These are phyloP conservation scores for Elasticomyces elasticus DNA, from an alignment of 495 filamentous ascomycete species.

Conservation along the genomic window DNA sequence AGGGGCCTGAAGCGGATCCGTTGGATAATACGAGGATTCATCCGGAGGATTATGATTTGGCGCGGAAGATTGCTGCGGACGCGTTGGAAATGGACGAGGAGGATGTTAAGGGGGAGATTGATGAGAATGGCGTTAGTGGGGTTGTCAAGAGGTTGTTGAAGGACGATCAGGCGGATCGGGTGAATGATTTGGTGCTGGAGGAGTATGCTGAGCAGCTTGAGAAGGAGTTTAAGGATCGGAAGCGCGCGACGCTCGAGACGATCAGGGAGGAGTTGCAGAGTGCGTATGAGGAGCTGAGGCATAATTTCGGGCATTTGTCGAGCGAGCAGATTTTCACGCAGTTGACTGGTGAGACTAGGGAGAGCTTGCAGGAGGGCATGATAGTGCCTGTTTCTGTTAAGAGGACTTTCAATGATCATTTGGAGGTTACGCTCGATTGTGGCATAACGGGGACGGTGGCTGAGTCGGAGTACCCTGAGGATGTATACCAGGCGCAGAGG, in stretches of 20 bases:
- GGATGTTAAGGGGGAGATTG: conserved; percentile 86
- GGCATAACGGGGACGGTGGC: conserved; percentile 83
- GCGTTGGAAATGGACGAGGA: conserved; percentile 93
- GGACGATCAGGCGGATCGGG: conserved; percentile 83
- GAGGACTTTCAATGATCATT: conserved; percentile 78
- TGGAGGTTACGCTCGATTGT: conserved; percentile 86
- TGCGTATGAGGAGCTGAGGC: conserved; percentile 88
- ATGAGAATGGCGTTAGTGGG: conserved; percentile 76
- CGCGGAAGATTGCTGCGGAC: conserved; percentile 95
- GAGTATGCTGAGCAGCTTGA: conserved; percentile 95
- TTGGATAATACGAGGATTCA: conserved; percentile 94
- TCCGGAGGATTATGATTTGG: conserved; percentile 95
- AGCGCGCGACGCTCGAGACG: conserved; percentile 90
- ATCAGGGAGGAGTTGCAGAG: conserved; percentile 87
- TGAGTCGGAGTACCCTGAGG: conserved; percentile 58
- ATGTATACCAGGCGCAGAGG: conserved; percentile 42
- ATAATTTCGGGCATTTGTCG: conserved; percentile 59
- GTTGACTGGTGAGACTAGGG: conserved; percentile 85
- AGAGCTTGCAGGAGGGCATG: conserved; percentile 78
- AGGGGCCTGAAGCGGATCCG: conserved; percentile 59
- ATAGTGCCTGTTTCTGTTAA: conserved; percentile 82
- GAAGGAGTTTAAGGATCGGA: conserved; percentile 81
- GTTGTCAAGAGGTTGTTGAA: conserved; percentile 87
- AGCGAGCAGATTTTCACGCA: conserved; percentile 89
- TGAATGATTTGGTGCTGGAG: conserved; percentile 91